phyloP scores from a whole-genome alignment of 768 basidiomycete genomes.

The Lyophyllum atratum region DNA sequence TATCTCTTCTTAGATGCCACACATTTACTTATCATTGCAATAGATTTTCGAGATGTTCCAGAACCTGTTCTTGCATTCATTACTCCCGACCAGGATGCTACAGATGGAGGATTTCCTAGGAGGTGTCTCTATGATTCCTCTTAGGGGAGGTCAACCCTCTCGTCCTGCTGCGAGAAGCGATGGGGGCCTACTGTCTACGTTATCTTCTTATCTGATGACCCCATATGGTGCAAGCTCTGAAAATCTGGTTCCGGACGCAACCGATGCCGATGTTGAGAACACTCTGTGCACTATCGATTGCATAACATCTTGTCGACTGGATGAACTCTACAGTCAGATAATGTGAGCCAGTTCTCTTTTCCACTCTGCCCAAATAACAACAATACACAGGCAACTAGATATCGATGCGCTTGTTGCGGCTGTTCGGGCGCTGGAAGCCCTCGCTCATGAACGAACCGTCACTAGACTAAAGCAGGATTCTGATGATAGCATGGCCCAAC shows the following conservation, averaged over 20 bases:
- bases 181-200: constrained; percentile 88
- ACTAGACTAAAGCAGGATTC: constrained; percentile 70
- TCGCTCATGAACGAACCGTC: constrained; percentile 90
- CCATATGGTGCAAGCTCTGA: constrained; percentile 83
- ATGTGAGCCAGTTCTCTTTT: constrained; percentile 54
- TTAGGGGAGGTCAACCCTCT: constrained; percentile 72
- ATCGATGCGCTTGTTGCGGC: constrained; percentile 81
- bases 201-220: constrained; percentile 96
- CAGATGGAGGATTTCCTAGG: constrained; percentile 99
- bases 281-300: constrained; percentile 96
- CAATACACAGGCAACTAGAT: constrained; percentile 64
- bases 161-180: constrained; percentile 68
- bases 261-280: constrained; percentile 88
- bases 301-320: constrained; percentile 88
- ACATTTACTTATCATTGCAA: constrained; percentile 2
- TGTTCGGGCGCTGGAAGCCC: constrained; percentile 81
- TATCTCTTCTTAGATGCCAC: not conserved
- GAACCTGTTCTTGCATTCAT: constrained; percentile 91
- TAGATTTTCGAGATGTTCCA: constrained; percentile 99
- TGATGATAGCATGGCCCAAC: constrained; percentile 52
- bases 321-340: constrained; percentile 93
- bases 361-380: not conserved
- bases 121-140: constrained; percentile 90
- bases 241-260: constrained; percentile 82
- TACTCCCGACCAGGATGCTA: constrained; percentile 86